Conservation (phyloP, 2,329 filamentous ascomycete genomes). For the Cercospora berteroae region DNA sequence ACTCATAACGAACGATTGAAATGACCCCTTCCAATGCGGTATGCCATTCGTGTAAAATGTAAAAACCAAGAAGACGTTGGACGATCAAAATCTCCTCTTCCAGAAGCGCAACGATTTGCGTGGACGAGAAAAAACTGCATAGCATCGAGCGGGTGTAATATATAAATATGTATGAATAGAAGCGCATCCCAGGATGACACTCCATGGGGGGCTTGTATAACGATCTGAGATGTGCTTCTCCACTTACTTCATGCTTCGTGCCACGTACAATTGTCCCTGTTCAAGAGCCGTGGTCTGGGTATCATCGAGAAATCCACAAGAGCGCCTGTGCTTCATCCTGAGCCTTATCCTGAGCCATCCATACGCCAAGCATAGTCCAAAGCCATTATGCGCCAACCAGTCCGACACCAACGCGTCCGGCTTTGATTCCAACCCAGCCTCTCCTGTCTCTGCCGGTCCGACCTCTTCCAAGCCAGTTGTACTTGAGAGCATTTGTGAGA, state of each 20-base stretch:
- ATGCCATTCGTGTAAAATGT: not conserved
- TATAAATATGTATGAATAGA: not conserved
- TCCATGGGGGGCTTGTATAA: not conserved
- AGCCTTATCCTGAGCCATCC: not conserved
- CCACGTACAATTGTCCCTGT: not conserved
- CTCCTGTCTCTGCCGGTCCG: conserved; percentile 84
- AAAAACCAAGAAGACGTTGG: not conserved
- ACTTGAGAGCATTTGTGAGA: conserved; percentile 81
- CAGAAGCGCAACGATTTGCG: not conserved
- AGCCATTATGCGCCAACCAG: conserved; percentile 19
- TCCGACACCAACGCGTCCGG: conserved; percentile 33
- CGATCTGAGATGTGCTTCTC: not conserved
- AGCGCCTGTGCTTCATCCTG: not conserved
- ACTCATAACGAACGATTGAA: conserved; percentile 45
- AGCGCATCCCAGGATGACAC: not conserved
- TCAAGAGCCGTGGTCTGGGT: not conserved
- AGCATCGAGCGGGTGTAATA: not conserved
- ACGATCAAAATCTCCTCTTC: not conserved
- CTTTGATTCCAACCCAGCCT: conserved; percentile 76
- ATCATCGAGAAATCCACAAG: conserved; percentile 2
- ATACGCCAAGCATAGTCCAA: not conserved
- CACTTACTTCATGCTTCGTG: not conserved
- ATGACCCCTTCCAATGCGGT: not conserved
- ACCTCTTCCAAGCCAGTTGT: conserved; percentile 93
- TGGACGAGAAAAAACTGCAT: not conserved